Percentiles rank a stretch among this genome's conserved stretches.
Conservation (phyloP, 2,329 filamentous ascomycete species). For the Pseudogymnoascus sp. region DNA sequence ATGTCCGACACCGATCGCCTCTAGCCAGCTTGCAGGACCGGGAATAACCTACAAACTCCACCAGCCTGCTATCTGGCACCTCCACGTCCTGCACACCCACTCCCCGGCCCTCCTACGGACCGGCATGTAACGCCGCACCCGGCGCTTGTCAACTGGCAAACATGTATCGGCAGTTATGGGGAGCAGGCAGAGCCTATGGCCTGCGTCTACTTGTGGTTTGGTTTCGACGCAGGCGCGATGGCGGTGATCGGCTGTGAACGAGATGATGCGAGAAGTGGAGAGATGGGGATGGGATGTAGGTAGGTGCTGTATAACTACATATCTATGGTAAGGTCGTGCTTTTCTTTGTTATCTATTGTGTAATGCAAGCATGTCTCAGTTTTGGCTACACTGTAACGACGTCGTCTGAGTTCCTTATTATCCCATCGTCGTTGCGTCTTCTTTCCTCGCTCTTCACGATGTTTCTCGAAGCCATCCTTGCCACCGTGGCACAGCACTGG, state of each 20-base stretch:
- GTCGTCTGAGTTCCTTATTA: not conserved
- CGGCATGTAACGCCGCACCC: not conserved
- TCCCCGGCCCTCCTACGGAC: not conserved
- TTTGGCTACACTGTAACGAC: not conserved
- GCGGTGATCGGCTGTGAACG: not conserved
- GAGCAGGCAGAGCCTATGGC: not conserved
- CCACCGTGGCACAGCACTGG: conserved; percentile 33
- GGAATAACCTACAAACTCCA: not conserved
- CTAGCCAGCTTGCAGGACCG: not conserved
- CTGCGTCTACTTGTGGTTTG: not conserved
- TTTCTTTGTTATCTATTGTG: not conserved
- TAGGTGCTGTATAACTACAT: not conserved
- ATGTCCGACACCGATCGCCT: not conserved
- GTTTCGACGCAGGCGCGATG: not conserved
- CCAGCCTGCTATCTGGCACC: not conserved
- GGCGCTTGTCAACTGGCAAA: not conserved
- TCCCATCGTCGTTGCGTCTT: not conserved
- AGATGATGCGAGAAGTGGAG: not conserved
- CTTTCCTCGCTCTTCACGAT: conserved; percentile 11
- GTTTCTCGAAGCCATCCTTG: conserved; percentile 16
- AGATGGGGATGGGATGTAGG: not conserved
- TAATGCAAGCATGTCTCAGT: not conserved
- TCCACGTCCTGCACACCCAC: not conserved
- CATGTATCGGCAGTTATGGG: not conserved
- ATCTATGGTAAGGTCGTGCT: not conserved